A percentile compares a stretch with the other conserved stretches of the same genome.
Evolutionary conservation across 106 monocot genomes (phyloP).

Genomic region (Posidonia australis): DNA sequence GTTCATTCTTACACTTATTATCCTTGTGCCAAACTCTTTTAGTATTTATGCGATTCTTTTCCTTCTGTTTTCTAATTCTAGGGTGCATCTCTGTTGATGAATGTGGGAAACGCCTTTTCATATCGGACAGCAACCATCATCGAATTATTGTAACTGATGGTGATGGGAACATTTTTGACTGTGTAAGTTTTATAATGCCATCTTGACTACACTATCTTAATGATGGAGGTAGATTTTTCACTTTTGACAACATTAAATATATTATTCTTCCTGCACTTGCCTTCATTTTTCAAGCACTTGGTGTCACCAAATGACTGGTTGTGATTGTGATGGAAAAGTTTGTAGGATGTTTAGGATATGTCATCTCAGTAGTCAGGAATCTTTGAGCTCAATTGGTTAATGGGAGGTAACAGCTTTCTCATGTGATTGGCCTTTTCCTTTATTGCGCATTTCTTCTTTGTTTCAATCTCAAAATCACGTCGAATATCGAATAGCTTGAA

Average conservation of each 20-base stretch:
- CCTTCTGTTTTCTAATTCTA: conserved; percentile 10
- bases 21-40: background rate
- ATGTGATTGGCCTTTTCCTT: too few relatives aligned
- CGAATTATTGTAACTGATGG: conserved; percentile 62
- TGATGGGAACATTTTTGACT: conserved; percentile 67
- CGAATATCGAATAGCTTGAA: too few relatives aligned
- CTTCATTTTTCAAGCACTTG: background rate
- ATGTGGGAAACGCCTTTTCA: conserved; percentile 57
- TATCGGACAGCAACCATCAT: conserved; percentile 88
- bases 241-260: background rate
- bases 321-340: too few relatives aligned
- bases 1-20: too few relatives aligned
- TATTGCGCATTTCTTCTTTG: too few relatives aligned
- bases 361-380: too few relatives aligned
- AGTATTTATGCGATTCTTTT: background rate
- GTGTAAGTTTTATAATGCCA: conserved; percentile 28
- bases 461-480: too few relatives aligned
- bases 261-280: background rate
- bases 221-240: background rate
- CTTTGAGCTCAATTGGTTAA: too few relatives aligned
- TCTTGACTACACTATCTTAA: background rate
- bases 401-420: too few relatives aligned
- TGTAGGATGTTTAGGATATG: too few relatives aligned
- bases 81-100: conserved; percentile 77
- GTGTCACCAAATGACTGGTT: too few relatives aligned